Base-by-base conservation (phyloP, 345 rosid species). In the Noccaea caerulescens region DNA sequence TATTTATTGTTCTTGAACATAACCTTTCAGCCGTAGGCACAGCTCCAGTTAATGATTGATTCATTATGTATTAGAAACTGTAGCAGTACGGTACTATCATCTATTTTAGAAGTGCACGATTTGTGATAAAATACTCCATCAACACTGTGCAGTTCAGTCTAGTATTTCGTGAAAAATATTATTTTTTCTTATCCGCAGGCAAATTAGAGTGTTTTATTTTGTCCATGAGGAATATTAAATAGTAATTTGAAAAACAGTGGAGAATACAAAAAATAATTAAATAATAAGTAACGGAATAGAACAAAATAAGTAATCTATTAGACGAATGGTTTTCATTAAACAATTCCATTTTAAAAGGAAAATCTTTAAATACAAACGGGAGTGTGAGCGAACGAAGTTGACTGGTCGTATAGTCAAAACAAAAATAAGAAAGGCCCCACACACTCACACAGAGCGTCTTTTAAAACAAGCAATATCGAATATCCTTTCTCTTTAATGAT, bases 331-430 rank as follows among this genome's bases (percentile, higher is more conserved):
- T 25, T 25, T 25, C 27, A 25, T 25, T 25, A 25, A 25, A 25
- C 27, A 25, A 3, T 25, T 25, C 27, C 27, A 25, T 25, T 25
- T 25, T 25, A 25, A 25, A 25, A 25, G 27, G 27, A 25, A 25
- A 3, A 25, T 25, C 27, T 25, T 25, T 25, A 25, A 25, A 25
- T 25, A 25, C 27, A 25, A 25, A 25, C 3, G 27, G 27, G 30
- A 27, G 30, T 3, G 30, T 27, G 30, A 3, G 30, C 0, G 4
- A 27, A 27, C 30, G 76, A 75, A 72, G 82, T 82, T 80, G 85
- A 82, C 85, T 62, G 65, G 77, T 79, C 85, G 60, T 60, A 51
- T 74, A 57, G 68, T 72, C 58, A 62, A 66, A 65, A 73, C 76
- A 76, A 70, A 75, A 32, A 1, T 3, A 27, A 45, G 71, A 27